Base-by-base conservation (phyloP, 768 basidiomycete species). In the Leucosporidium creatinivorum region DNA sequence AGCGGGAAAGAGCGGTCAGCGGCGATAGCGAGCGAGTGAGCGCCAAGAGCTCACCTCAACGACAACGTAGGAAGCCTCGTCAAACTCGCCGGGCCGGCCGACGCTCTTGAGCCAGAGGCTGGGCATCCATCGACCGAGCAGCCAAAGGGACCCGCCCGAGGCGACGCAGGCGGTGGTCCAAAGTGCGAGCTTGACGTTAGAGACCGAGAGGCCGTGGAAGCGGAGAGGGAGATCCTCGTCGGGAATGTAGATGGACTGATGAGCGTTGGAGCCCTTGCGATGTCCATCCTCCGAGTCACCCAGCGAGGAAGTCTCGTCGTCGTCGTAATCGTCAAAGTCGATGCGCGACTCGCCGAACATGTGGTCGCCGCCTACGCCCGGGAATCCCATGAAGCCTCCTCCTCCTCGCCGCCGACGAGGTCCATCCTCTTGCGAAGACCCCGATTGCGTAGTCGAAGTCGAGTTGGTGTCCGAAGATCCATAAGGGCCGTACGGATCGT, bases 61-160 rank as follows among this genome's bases (percentile, higher is more conserved):
- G 23, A 93, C 89, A 50, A 96, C 83, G 73, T 91, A 75, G 63
- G 77, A 76, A 18, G 73, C 87, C 6, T 89, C 66, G 58, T 85
- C 84, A 74, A 98, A 99, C 26, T 88, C 87, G 62, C 84, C 89
- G 77, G 93, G 90, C 55, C 80, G 82, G 2, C 91, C 85, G 26
- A 89, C 88, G 84, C 88, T 93, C 33, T 85, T 85, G 60, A 98
- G 84, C 96, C 96, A 97, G 31, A 93, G 71, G 8, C 83, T 84
- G 64, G 96, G 96, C 71, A 96, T 86, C 96, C 96, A 99, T 74
- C 92, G 86, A 5, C 93, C 93, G 13, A 93, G 78, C 23, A 99
- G 82, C 17, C 83, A 87, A 26, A 97, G 80, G 7, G 84, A 77
- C 7, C 96, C 94, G 17, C 87, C 79, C 2, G 86, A 85, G 12